Base-by-base conservation (phyloP, 768 basidiomycete genomes). In the Phlegmacium glaucopus region DNA sequence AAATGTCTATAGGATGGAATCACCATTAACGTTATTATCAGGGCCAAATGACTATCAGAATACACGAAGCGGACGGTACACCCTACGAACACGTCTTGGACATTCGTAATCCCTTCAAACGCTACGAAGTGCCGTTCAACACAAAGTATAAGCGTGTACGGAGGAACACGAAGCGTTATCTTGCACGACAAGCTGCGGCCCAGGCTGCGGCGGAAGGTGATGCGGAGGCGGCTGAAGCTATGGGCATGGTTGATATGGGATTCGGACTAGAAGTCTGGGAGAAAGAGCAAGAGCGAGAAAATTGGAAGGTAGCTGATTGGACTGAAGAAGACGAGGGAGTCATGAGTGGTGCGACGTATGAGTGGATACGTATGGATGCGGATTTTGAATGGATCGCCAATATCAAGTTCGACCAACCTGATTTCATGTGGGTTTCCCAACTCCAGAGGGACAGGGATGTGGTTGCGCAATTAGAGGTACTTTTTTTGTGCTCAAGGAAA, bases 331-430 rank as follows among this genome's bases (percentile, higher is more conserved):
- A 98, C 50, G 94, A 96, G 61, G 83, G 87, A 50, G 75, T 78
- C 36, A 95, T 98, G 91, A 85, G 87, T 32, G 90, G 90, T 13
- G 94, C 95, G 52, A 95, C 93, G 3, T 99, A 97, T 66, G 96
- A 99, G 68, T 99, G 95, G 95, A 98, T 99, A 49, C 76, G 96
- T 52, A 90, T 98, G 78, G 96, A 99, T 61, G 94, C 96, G 12
- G 96, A 99, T 63, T 94, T 96, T 64, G 96, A 99, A 69, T 99
- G 96, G 96, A 89, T 98, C 45, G 88, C 91, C n/a, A 78, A 78
- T 32, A 80, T 97, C 51, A 83, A 83, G 52, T 98, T 95, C 53
- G 89, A 94, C 42, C 93, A 97, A 69, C 92, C 91, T 36, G 94
- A 94, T 71, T 98, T 94, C 60, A 95, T 95, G 91, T 99, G 94